Evolutionary conservation across 768 basidiomycete genomes (phyloP).

Genomic region (Kwoniella bestiolae): DNA sequence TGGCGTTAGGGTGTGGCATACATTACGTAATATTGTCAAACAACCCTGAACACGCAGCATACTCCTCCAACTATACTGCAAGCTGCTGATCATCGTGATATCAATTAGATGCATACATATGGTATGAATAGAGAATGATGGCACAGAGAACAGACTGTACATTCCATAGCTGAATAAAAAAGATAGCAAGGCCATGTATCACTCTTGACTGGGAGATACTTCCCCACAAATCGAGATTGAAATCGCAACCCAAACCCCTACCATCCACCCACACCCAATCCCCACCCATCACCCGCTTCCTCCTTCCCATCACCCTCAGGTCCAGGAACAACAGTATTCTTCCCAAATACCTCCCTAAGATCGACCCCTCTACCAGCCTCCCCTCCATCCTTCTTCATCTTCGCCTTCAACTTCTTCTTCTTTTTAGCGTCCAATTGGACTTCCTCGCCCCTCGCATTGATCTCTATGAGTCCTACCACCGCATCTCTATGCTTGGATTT

Average conservation of each 20-base stretch:
- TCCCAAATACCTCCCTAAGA: constrained; percentile 27
- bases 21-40: no score
- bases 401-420: constrained; percentile 23
- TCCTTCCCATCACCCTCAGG: background rate
- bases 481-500: constrained; percentile 22
- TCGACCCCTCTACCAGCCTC: constrained; percentile 18
- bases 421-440: constrained; percentile 19
- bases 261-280: constrained; percentile 45
- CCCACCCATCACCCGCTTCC: background rate
- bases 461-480: constrained; percentile 41
- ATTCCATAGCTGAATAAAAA: no score
- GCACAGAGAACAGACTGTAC: no score
- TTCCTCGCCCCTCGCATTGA: constrained; percentile 26
- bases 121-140: no score
- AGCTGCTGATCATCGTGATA: no score
- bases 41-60: no score
- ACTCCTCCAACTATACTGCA: no score
- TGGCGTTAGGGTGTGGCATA: no score
- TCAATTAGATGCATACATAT: no score
- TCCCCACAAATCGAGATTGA: no score
- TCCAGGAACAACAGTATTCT: constrained; percentile 3
- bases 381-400: constrained; percentile 17
- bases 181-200: no score
- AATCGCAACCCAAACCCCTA: constrained; percentile 19
- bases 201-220: no score